Evolutionary conservation across 2,329 filamentous ascomycete genomes (phyloP).

Genomic region (Cordyceps cicadae): DNA sequence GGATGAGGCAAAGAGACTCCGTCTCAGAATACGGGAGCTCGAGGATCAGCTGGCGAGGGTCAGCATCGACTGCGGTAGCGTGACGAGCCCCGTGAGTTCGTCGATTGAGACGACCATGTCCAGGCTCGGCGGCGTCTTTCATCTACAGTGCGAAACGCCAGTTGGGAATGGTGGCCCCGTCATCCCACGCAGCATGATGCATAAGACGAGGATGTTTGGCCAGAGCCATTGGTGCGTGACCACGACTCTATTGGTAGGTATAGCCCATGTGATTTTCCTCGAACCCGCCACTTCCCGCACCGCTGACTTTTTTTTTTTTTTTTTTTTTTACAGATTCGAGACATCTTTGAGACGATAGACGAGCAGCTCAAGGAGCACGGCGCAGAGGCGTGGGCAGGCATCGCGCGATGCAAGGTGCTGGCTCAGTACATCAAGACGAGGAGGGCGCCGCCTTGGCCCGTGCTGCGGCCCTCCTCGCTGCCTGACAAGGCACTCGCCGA

Average conservation of each 20-base stretch:
- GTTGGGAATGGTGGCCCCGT: constrained; percentile 22
- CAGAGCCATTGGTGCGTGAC: constrained; percentile 48
- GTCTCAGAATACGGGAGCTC: constrained; percentile 31
- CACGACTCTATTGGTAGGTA: constrained; percentile 35
- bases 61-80: not conserved
- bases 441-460: constrained; percentile 40
- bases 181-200: constrained; percentile 36
- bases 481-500: constrained; percentile 39
- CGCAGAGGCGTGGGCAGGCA: constrained; percentile 25
- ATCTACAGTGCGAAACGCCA: constrained; percentile 31
- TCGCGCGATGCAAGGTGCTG: constrained; percentile 46
- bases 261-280: no score
- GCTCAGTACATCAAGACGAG: constrained; percentile 43
- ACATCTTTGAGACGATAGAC: constrained; percentile 38
- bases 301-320: no score
- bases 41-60: constrained; percentile 32
- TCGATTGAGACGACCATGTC: constrained; percentile 31
- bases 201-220: constrained; percentile 50
- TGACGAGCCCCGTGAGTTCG: constrained; percentile 13
- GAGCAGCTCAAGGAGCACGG: constrained; percentile 28
- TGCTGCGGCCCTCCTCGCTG: constrained; percentile 31
- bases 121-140: constrained; percentile 33
- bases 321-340: constrained; percentile 32
- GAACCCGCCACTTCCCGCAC: not conserved
- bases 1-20: not conserved